Percentiles rank a stretch among this genome's conserved stretches.
Conservation (phyloP, 2,329 filamentous ascomycete species). For the Nectriaceae sp. region DNA sequence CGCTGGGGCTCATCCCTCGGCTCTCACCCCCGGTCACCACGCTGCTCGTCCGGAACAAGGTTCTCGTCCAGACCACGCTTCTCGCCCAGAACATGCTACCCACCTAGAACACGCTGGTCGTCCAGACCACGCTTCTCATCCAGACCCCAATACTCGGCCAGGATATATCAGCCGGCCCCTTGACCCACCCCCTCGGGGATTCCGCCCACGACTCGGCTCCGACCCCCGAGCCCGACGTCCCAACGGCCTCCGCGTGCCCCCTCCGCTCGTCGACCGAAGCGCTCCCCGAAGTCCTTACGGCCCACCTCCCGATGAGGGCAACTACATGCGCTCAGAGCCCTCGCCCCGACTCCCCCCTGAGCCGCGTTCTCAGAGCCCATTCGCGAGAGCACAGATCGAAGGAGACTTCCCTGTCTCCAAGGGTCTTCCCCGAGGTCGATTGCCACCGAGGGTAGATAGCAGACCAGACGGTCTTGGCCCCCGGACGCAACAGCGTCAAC, state of each 20-base stretch:
- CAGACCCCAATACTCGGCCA: too few species aligned
- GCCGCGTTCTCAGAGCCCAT: slow-evolving; percentile 28
- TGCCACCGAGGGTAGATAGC: slow-evolving; percentile 14
- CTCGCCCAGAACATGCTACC: too few species aligned
- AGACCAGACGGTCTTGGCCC: slow-evolving; percentile 17
- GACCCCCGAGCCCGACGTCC: slow-evolving; percentile 25
- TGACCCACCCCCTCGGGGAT: slow-evolving; percentile 25
- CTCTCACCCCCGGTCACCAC: too few species aligned
- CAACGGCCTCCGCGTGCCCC: slow-evolving; percentile 21
- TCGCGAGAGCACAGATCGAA: slow-evolving; percentile 28
- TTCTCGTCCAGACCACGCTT: slow-evolving; percentile 11
- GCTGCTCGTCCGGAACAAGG: too few species aligned
- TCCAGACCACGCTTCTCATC: too few species aligned
- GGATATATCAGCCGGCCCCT: slow-evolving; percentile 26
- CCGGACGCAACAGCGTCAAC: slow-evolving; percentile 23
- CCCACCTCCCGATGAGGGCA: slow-evolving; percentile 21
- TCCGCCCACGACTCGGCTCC: slow-evolving; percentile 27
- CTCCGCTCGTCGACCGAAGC: slow-evolving; percentile 18
- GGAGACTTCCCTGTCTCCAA: slow-evolving; percentile 37
- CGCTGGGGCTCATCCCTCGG: too few species aligned
- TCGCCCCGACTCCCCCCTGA: slow-evolving; percentile 16
- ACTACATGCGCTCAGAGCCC: slow-evolving; percentile 17
- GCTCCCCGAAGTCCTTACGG: slow-evolving; percentile 25
- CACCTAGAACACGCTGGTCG: too few species aligned
- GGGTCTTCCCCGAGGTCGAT: slow-evolving; percentile 39